Percentiles rank a stretch among this genome's conserved stretches.
Conservation (phyloP, 345 rosid genomes). For the Corchorus olitorius region DNA sequence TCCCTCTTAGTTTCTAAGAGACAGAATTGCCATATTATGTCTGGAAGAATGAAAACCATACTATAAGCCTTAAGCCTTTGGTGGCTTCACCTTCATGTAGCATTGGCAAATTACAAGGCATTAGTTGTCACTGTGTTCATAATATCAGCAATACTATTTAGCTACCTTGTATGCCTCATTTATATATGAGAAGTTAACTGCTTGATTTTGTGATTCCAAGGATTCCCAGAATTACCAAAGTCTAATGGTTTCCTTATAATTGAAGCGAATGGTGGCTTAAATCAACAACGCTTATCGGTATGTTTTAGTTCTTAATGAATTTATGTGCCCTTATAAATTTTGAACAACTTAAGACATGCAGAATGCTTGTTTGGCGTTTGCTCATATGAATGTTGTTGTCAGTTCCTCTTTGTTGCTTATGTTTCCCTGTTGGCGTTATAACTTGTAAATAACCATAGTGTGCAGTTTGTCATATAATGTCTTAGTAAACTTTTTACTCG, state of each 20-base stretch:
- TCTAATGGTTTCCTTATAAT: slow-evolving; percentile 91
- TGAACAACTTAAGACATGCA: slow-evolving; percentile 4
- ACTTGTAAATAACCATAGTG: neutral
- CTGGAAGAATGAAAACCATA: neutral
- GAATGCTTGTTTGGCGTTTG: neutral
- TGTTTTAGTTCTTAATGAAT: slow-evolving; percentile 30
- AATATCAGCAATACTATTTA: neutral
- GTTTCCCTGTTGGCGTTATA: neutral
- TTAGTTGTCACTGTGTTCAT: neutral
- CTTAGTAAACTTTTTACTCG: neutral
- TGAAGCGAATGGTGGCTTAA: slow-evolving; percentile 97
- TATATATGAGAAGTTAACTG: slow-evolving; percentile 23
- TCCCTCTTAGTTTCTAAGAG: neutral
- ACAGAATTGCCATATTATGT: neutral
- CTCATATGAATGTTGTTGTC: neutral
- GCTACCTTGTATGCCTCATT: neutral
- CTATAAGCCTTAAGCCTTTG: neutral
- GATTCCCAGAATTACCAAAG: slow-evolving; percentile 51
- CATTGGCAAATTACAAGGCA: neutral
- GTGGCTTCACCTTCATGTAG: neutral
- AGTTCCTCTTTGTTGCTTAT: neutral
- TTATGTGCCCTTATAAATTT: neutral
- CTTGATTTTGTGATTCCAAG: slow-evolving; percentile 29
- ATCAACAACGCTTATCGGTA: slow-evolving; percentile 98
- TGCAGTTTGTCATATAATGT: neutral